Conservation (phyloP, 1,284 basidiomycete genomes). For the Xanthoconium separans region DNA sequence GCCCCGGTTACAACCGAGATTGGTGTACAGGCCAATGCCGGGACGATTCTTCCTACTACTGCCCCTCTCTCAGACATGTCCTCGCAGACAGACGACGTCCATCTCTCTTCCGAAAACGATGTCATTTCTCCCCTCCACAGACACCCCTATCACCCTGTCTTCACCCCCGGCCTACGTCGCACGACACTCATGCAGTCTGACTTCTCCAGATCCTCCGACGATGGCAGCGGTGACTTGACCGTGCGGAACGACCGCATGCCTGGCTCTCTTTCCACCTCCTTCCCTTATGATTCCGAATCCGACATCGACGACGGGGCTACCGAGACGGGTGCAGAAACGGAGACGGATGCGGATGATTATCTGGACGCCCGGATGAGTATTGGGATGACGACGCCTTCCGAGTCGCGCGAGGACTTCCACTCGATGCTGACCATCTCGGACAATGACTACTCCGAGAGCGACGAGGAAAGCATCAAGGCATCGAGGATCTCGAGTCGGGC, state of each 20-base stretch:
- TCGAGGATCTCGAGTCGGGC: slow-evolving; percentile 45
- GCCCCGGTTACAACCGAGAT: slow-evolving; percentile 35
- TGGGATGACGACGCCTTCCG: slow-evolving; percentile 59
- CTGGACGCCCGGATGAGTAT: slow-evolving; percentile 80
- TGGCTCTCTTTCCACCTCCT: slow-evolving; percentile 31
- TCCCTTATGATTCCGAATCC: slow-evolving; percentile 38
- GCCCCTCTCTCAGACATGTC: slow-evolving; percentile 37
- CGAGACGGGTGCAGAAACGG: slow-evolving; percentile 64
- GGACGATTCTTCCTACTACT: slow-evolving; percentile 24
- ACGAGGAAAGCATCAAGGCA: slow-evolving; percentile 67
- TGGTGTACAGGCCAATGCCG: slow-evolving; percentile 34
- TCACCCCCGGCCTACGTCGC: slow-evolving; percentile 33
- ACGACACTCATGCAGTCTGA: slow-evolving; percentile 50
- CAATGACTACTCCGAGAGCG: slow-evolving; percentile 57
- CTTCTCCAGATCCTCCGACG: slow-evolving; percentile 36
- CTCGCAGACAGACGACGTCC: slow-evolving; percentile 51
- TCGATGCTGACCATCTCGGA: slow-evolving; percentile 73
- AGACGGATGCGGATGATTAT: slow-evolving; percentile 76
- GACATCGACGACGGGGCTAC: slow-evolving; percentile 51
- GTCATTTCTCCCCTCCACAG: slow-evolving; percentile 16
- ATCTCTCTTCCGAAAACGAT: slow-evolving; percentile 29
- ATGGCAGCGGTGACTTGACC: slow-evolving; percentile 47
- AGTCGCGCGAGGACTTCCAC: slow-evolving; percentile 69
- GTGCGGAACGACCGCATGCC: slow-evolving; percentile 25
- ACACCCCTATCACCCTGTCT: slow-evolving; percentile 16